Base-by-base conservation (phyloP, 2,329 filamentous ascomycete genomes). In the Aaosphaeria arxii region DNA sequence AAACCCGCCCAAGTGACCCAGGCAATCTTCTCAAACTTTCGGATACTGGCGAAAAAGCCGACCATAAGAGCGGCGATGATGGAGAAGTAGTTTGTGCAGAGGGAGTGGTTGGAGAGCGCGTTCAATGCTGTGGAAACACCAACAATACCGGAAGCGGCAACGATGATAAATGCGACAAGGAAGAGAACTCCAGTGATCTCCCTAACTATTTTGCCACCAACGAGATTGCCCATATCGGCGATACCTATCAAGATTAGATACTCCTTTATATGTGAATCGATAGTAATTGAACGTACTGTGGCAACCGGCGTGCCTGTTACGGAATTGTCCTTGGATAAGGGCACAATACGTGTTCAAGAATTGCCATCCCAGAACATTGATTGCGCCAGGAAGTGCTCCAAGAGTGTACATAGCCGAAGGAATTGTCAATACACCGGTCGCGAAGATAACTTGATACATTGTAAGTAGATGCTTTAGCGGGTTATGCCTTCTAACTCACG, bases 1-100 rank as follows among this genome's bases (percentile, higher is more conserved):
- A 84, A 83, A 2, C 82, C 82, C 7, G 74, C 75, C 76, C 79
- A 85, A 1, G 80, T 82, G 6, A 84, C 63, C 79, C 80, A 85
- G 3, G 77, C 80, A 49, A 86, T 78, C 55, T 83, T 79, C 44
- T 80, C 74, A 55, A 84, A 79, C 47, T 81, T 85, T 51, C 81
- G 76, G 5, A 83, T 73, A 29, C 74, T 78, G 1, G 80, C 79
- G 5, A 75, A 67, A 1, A 70, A 57, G 40, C 77, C 74, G 28
- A 82, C 73, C 0, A 77, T 65, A 1, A 76, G 57, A 0, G 79
- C 77, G 0, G 79, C 78, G 4, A 85, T 62, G 29, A 83, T 71
- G 6, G 75, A 74, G 64, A 76, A 85, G 70, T 74, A 81, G 11
- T 81, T 80, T 0, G 82, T 84, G 57, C 83, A 86, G 4, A 77